These are phyloP conservation scores for Alternaria infectoria DNA, from an alignment of 2,329 filamentous ascomycete genomes.

Conservation along the genomic window DNA sequence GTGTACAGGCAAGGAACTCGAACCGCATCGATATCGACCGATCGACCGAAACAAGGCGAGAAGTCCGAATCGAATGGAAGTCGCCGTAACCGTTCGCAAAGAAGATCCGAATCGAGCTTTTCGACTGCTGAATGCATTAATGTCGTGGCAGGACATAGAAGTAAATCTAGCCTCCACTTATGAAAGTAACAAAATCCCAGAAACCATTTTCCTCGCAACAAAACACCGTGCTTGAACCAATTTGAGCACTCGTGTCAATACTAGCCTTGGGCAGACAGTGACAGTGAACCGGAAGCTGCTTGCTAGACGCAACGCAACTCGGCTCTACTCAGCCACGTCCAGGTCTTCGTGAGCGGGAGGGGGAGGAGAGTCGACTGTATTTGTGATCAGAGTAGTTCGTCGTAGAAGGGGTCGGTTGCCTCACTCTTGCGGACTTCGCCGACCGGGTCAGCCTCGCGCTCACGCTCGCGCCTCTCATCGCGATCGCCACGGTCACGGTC, in stretches of 20 bases:
- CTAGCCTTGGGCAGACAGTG: constrained; percentile 22
- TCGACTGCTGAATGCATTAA: constrained; percentile 47
- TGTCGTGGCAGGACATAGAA: constrained; percentile 34
- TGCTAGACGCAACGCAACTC: constrained; percentile 20
- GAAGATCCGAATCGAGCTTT: constrained; percentile 38
- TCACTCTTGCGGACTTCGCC: constrained; percentile 90
- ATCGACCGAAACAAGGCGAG: constrained; percentile 38
- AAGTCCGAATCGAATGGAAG: constrained; percentile 43
- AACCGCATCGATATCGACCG: constrained; percentile 43
- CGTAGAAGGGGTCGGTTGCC: constrained; percentile 22
- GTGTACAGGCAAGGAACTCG: constrained; percentile 43
- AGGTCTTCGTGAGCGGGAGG: constrained; percentile 85
- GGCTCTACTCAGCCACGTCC: constrained; percentile 80
- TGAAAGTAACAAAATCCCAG: constrained; percentile 31
- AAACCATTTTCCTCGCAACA: constrained; percentile 29
- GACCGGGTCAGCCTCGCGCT: constrained; percentile 72
- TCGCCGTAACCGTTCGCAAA: constrained; percentile 47
- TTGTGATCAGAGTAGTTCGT: constrained; percentile 36
- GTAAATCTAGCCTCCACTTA: constrained; percentile 32
- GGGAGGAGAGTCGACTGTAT: constrained; percentile 74
- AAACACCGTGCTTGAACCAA: constrained; percentile 32
- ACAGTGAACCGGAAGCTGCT: constrained; percentile 13
- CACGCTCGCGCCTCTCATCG: constrained; percentile 58
- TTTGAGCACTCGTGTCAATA: constrained; percentile 25
- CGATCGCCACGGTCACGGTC: constrained; percentile 56